These are phyloP conservation scores for Stephania japonica DNA, from an alignment of 164 flowering plant species.

Conservation along the genomic window DNA sequence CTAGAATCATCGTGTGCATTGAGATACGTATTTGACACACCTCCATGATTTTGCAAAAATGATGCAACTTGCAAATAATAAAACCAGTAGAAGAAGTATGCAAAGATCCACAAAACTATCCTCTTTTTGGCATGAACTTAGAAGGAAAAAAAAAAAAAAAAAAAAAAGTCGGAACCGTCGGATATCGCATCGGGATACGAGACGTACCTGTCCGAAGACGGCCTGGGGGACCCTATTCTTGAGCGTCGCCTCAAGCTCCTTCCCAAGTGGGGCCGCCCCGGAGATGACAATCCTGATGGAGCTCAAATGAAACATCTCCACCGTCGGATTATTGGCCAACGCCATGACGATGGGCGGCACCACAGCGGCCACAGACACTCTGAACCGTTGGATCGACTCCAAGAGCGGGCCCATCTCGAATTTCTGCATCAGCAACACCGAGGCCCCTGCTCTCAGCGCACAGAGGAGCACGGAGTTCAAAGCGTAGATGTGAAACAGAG, in stretches of 20 bases:
- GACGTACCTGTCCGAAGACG: slow-evolving; percentile 51
- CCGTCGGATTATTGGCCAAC: slow-evolving; percentile 55
- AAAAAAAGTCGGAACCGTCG: too few relatives aligned
- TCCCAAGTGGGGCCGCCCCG: slow-evolving; percentile 81
- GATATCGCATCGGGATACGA: too few relatives aligned
- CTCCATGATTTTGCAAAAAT: background rate
- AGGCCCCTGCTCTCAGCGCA: slow-evolving; percentile 55
- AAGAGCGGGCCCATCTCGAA: slow-evolving; percentile 61
- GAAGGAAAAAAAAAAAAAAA: too few relatives aligned
- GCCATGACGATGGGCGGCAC: slow-evolving; percentile 82
- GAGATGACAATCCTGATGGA: slow-evolving; percentile 57
- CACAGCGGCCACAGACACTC: slow-evolving; percentile 52
- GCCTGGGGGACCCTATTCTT: slow-evolving; percentile 50
- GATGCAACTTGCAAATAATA: too few relatives aligned
- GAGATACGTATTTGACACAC: background rate
- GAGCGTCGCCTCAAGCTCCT: slow-evolving; percentile 63
- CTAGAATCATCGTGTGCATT: too few relatives aligned
- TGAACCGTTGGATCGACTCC: slow-evolving; percentile 41
- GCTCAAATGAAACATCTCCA: slow-evolving; percentile 45
- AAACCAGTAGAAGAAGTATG: too few relatives aligned
- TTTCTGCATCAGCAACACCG: slow-evolving; percentile 58
- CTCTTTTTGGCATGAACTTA: background rate
- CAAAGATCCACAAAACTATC: background rate
- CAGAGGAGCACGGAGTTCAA: slow-evolving; percentile 51
- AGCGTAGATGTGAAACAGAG: slow-evolving; percentile 74